Percentiles rank a stretch among this genome's conserved stretches.
Conservation (phyloP, 345 rosid species). For the Eucalyptus guilfoylei region DNA sequence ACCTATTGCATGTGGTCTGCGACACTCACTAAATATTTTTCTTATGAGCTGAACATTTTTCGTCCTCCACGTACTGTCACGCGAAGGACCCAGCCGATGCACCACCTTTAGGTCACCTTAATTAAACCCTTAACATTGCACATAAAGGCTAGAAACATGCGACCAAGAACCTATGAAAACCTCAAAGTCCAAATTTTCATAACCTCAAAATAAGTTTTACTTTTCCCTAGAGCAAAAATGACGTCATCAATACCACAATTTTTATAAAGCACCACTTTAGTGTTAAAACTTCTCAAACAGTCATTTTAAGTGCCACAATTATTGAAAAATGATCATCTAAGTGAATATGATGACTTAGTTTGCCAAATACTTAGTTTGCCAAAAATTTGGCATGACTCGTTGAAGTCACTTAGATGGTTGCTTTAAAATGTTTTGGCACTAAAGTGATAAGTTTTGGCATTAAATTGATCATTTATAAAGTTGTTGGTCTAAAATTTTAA, state of each 20-base stretch:
- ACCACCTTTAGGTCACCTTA: not conserved
- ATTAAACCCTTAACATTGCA: not conserved
- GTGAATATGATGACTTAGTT: not conserved
- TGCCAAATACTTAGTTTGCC: no score
- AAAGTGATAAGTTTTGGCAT: not conserved
- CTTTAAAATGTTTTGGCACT: not conserved
- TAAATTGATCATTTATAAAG: no score
- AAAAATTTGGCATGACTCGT: not conserved
- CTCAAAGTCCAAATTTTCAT: not conserved
- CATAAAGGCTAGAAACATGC: not conserved
- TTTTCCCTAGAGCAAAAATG: accelerated
- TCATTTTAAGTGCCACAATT: not conserved
- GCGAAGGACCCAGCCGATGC: not conserved
- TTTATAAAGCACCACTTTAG: not conserved
- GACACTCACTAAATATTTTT: not conserved
- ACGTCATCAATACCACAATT: not conserved
- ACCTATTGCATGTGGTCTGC: not conserved
- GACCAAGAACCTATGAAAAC: not conserved
- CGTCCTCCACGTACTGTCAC: not conserved
- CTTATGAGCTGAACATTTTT: not conserved
- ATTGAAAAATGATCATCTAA: not conserved
- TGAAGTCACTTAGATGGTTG: not conserved
- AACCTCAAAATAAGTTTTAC: not conserved
- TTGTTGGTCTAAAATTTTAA: not conserved
- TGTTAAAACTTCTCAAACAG: not conserved